Base-by-base conservation (phyloP, 306 rosid species). In the Vigna radiata region DNA sequence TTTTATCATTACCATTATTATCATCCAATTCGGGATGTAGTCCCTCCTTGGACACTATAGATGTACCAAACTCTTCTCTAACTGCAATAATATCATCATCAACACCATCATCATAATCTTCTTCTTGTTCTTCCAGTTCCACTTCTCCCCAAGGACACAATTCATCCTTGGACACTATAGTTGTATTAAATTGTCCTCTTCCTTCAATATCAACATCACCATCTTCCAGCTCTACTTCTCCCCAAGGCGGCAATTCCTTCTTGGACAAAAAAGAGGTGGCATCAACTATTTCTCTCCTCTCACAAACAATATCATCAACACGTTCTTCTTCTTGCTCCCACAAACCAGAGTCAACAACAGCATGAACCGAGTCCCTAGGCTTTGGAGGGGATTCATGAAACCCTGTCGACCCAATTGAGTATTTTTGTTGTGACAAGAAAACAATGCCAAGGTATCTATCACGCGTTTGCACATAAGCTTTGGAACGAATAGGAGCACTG, bases 111-210 rank as follows among this genome's bases (percentile, higher is more conserved):
- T 48, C 15, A 3, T 10, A 13, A 9, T 27, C 78, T 15, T 59
- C 65, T 31, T 47, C 82, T 31, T 25, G 27, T 25, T 25, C 27
- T 25, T 25, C 27, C 27, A 25, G 27, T 25, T 61, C 72, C 77
- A 44, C 83, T 86, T 68, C 50, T 81, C 87, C 87, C 90, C 84
- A 89, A 1, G 89, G 86, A 79, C 86, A 81, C 68, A 76, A 83
- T 52, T 55, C 63, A 76, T 82, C 76, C 54, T 69, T 88, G 33
- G 69, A 49, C 37, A 79, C 44, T 70, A 78, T 62, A 54, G 82
- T 48, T 83, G 68, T 59, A 66, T 18, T 78, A 70, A 77, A n/a
- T 18, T 68, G 78, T 25, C 59, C 76, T 52, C 77, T 81, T 74
- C 41, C 75, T 73, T 72, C 68, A 78, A 47, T 80, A 36, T 61